Conservation (phyloP, 805 yeast genomes). For the Isabelozyma heimii region DNA sequence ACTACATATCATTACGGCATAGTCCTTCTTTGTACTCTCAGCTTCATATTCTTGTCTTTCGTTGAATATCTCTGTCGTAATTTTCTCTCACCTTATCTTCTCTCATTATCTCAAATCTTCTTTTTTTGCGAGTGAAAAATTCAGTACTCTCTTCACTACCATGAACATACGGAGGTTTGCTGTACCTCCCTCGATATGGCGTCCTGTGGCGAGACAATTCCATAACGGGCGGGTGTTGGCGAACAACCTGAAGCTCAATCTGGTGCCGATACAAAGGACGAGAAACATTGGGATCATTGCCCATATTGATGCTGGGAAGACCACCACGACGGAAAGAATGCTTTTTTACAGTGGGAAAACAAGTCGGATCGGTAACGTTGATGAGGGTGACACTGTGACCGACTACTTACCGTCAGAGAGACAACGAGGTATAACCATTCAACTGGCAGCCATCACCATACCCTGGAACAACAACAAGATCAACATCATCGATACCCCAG, state of each 20-base stretch:
- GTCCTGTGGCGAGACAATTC: background rate
- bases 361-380: conserved; percentile 83
- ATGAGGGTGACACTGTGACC: conserved; percentile 94
- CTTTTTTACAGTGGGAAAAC: conserved; percentile 85
- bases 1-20: too few species aligned
- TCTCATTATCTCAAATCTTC: too few species aligned
- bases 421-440: conserved; percentile 92
- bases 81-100: too few species aligned
- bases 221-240: background rate
- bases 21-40: background rate
- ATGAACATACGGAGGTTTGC: background rate
- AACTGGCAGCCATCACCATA: conserved; percentile 90
- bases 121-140: background rate
- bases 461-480: conserved; percentile 78
- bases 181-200: background rate
- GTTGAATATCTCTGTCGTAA: too few species aligned
- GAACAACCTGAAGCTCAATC: background rate
- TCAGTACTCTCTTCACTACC: background rate
- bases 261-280: conserved; percentile 25
- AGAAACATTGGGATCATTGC: conserved; percentile 96
- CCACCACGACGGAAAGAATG: conserved; percentile 96
- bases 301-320: conserved; percentile 98
- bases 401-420: conserved; percentile 90
- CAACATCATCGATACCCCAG: conserved; percentile 94
- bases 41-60: background rate